A percentile compares a stretch with the other conserved stretches of the same genome.
These are phyloP conservation scores for Cymbopogon citratus DNA, from an alignment of 176 grass and related monocot species.

Conservation along the genomic window DNA sequence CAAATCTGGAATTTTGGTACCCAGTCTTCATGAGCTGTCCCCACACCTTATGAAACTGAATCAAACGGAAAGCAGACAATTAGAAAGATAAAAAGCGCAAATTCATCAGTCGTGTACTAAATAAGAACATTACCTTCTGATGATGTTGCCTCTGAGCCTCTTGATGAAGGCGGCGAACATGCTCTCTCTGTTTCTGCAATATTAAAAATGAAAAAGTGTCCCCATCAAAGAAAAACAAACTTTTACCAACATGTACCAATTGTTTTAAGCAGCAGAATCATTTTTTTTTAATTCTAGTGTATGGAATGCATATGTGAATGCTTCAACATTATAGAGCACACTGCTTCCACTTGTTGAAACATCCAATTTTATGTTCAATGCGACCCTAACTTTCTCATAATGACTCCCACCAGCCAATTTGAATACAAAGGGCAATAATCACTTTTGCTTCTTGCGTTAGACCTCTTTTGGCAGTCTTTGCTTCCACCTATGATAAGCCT, in stretches of 20 bases:
- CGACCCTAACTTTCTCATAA: too few relatives aligned
- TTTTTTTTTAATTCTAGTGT: neutral
- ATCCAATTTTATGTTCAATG: too few relatives aligned
- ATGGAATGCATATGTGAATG: neutral
- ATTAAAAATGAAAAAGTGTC: neutral
- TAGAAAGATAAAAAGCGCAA: neutral
- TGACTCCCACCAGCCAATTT: too few relatives aligned
- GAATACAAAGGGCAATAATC: too few relatives aligned
- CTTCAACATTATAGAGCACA: too few relatives aligned
- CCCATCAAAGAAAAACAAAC: neutral
- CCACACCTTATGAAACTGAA: conserved; percentile 98
- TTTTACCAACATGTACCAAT: neutral
- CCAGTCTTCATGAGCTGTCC: conserved; percentile 99
- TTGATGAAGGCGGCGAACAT: conserved; percentile 67
- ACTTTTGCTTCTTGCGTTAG: too few relatives aligned
- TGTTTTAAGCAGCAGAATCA: neutral
- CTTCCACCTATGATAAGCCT: too few relatives aligned
- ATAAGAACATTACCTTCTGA: conserved; percentile 51
- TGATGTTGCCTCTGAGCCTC: conserved; percentile 71
- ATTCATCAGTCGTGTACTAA: neutral
- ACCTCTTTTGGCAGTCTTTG: too few relatives aligned
- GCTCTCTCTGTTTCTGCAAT: conserved; percentile 52
- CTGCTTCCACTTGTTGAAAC: too few relatives aligned
- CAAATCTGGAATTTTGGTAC: conserved; percentile 96
- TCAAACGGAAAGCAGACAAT: conserved; percentile 4